Evolutionary conservation across 2,329 filamentous ascomycete genomes (phyloP).

Genomic region (Sclerotinia subarctica): DNA sequence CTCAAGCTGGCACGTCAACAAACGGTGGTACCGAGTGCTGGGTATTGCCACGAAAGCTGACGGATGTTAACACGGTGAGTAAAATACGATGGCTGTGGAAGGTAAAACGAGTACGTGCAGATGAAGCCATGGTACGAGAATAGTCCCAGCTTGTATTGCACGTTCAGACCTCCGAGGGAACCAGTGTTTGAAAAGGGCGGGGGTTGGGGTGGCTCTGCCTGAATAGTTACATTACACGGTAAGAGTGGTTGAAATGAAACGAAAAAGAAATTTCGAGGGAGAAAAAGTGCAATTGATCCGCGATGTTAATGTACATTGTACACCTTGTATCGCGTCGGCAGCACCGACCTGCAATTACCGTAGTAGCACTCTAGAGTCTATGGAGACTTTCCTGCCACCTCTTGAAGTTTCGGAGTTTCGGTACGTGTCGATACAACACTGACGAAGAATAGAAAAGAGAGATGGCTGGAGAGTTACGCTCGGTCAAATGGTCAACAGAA

Average conservation of each 20-base stretch:
- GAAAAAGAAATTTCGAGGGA: not conserved
- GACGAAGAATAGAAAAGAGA: not conserved
- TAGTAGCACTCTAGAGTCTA: not conserved
- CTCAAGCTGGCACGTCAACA: not conserved
- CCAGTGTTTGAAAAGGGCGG: constrained; percentile 11
- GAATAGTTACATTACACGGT: no score
- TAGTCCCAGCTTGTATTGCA: constrained; percentile 7
- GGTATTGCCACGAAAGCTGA: constrained; percentile 6
- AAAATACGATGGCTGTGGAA: constrained; percentile 4
- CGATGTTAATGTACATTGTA: not conserved
- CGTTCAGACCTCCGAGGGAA: not conserved
- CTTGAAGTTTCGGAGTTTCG: not conserved
- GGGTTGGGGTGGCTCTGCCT: not conserved
- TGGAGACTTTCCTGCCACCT: constrained; percentile 5
- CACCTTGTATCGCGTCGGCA: not conserved
- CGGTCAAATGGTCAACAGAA: not conserved
- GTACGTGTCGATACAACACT: not conserved
- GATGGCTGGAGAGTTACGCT: constrained; percentile 13
- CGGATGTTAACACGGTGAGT: constrained; percentile 3
- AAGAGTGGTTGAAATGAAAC: not conserved
- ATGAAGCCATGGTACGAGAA: constrained; percentile 1
- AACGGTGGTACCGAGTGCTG: not conserved
- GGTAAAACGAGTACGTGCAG: constrained; percentile 8
- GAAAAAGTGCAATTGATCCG: not conserved
- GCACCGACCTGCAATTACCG: constrained; percentile 5